Evolutionary conservation across 139 green algal genomes (phyloP), one percentile per base, ranked within the genome.

Genomic region (Picochlorum sp.): DNA sequence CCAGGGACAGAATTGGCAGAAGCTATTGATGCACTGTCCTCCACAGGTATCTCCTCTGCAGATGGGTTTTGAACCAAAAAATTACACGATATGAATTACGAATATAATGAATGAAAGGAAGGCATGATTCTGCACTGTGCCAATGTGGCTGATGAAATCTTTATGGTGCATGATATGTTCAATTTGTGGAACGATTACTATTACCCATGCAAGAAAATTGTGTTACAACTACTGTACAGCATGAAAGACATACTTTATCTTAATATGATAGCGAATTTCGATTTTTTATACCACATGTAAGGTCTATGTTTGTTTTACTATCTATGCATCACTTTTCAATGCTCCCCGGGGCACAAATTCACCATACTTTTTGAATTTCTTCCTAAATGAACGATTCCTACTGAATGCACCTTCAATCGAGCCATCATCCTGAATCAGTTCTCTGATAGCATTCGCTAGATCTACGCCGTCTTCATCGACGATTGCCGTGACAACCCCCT

Each of bases 381-480:
- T 87, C 18, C 77, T 81, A 74, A 98, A 96, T 1, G 86, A 95
- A 24, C 92, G 71, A 18, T 95, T 96, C 0, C 92, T 64, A 70
- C 81, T 92, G 77, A 98, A 98, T 4, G 88, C 87, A 18, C 83
- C 87, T 57, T 97, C 91, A 60, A 98, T 71, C 0, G 86, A 78
- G 65, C 67, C 44, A 15, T 78, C 84, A 49, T 77, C 68, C 21
- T 70, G 69, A 1, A 95, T 69, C 37, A 73, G 81, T 10, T 62
- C 60, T 60, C 54, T 49, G 41, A 96, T 74, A 14, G 80, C 86
- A n/a, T 82, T 73, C 50, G 85, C 91, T 55, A 97, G 74, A 8
- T 64, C 45, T 26, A 49, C 61, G 4, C 63, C 56, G 15, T 76
- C 76, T 10, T 60, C 64, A 13, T 54, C 69, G 73, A 86, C 92